Base-by-base conservation (phyloP, 305 asterid species). In the Fraxinus nigra region DNA sequence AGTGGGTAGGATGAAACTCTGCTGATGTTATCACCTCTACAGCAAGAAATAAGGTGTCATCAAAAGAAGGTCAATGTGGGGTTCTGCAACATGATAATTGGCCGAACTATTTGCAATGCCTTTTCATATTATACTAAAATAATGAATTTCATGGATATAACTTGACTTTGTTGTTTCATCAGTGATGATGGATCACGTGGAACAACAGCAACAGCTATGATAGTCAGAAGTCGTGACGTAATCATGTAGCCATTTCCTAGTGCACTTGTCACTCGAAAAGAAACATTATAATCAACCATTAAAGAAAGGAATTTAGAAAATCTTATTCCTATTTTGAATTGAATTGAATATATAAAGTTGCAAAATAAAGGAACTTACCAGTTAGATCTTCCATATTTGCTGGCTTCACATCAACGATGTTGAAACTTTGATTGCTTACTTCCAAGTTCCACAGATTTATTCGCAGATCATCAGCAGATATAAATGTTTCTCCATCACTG, bases 11-110 rank as follows among this genome's bases (percentile, higher is more conserved):
- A 87, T 95, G 99, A 86, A 95, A 95, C 84, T 94, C 99, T 70
- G 99, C 99, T 77, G 99, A 94, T 76, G 99, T 95, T 85, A 95
- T 95, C 81, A 95, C 99, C 99, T 95, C 99, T 95, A 97, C 87
- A 88, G 87, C 32, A 74, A 80, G 54, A 80, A 86, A 86, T 79
- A 85, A 34, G 34, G 69, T 54, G 34, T 83, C 70, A 77, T 79
- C 78, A 63, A 85, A 30, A 76, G 75, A 54, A 35, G 20, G 35
- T 35, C 38, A 46, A 54, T 2, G 20, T 34, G 40, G 7, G 7
- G 46, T 70, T 86, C 76, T 14, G 18, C 77, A 75, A 78, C 74
- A 67, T 79, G 46, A 70, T 9, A 28, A 80, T 34, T 77, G 2
- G 40, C 59, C 14, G 81, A 3, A 81, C 69, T 79, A 67, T 30